A percentile compares a stretch with the other conserved stretches of the same genome.
phyloP scores from a whole-genome alignment of 2,329 filamentous ascomycete species.

The Aspergillus sp. region DNA sequence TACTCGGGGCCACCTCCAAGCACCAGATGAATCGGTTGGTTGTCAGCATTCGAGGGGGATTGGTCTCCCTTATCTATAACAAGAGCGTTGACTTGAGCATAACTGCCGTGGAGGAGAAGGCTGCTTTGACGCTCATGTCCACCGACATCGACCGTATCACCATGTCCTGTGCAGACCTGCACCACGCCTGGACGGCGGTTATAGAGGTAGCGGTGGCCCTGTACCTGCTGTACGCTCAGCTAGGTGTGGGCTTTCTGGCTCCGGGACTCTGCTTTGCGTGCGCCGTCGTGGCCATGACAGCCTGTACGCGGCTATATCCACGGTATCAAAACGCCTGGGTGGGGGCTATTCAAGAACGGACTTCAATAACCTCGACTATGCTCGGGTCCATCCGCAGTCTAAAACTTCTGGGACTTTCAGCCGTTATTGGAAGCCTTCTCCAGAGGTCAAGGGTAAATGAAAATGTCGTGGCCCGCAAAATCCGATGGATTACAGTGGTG shows the following conservation, averaged over 20 bases:
- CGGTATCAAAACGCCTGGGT: not conserved
- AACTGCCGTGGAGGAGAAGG: not conserved
- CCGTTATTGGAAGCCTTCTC: not conserved
- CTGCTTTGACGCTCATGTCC: slow-evolving; percentile 5
- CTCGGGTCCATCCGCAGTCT: not conserved
- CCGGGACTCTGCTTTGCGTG: not conserved
- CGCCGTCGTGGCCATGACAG: not conserved
- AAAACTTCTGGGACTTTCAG: not conserved
- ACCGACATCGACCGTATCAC: slow-evolving; percentile 2
- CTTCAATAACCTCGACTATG: not conserved
- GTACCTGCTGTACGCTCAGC: slow-evolving; percentile 5
- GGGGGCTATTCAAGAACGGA: slow-evolving; percentile 4
- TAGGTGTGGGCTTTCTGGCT: not conserved
- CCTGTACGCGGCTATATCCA: not conserved
- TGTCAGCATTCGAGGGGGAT: not conserved
- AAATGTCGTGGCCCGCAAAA: not conserved
- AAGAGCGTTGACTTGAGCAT: not conserved
- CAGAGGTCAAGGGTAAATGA: not conserved
- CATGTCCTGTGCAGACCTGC: not conserved
- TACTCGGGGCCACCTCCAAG: not conserved
- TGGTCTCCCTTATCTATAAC: not conserved
- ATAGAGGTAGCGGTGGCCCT: slow-evolving; percentile 1
- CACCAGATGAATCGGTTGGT: slow-evolving; percentile 4
- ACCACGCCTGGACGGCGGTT: not conserved
- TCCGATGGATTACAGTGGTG: not conserved